phyloP scores from a whole-genome alignment of 768 basidiomycete genomes.

The Tylopilus intermedius region DNA sequence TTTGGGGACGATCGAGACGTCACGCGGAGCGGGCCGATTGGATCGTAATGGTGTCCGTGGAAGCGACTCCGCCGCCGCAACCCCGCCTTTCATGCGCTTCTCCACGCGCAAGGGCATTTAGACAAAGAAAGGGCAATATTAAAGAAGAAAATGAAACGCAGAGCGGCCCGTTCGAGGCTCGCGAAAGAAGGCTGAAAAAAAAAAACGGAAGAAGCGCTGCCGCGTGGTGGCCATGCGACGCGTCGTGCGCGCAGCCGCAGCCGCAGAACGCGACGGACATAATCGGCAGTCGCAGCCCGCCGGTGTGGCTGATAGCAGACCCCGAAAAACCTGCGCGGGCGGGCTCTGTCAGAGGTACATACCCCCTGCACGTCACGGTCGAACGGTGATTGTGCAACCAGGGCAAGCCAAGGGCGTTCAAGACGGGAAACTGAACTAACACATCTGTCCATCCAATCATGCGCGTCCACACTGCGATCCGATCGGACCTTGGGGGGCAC shows the following conservation, averaged over 20 bases:
- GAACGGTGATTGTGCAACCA: not conserved
- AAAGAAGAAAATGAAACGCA: not conserved
- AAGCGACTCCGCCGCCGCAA: not conserved
- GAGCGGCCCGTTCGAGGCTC: not conserved
- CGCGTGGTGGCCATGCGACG: constrained; percentile 12
- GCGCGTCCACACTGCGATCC: not conserved
- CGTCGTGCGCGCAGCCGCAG: not conserved
- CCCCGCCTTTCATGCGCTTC: no score
- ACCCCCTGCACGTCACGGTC: not conserved
- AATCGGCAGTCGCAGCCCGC: not conserved
- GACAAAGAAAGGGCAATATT: not conserved
- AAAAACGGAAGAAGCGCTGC: not conserved
- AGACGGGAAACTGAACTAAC: not conserved
- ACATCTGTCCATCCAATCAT: not conserved
- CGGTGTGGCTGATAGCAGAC: not conserved
- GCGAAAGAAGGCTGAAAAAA: not conserved
- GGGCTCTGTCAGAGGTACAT: no score
- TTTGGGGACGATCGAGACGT: not conserved
- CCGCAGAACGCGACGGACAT: not conserved
- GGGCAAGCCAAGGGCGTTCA: not conserved
- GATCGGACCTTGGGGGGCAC: constrained; percentile 5
- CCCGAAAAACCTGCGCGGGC: not conserved
- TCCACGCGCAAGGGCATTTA: not conserved
- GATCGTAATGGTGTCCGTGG: not conserved
- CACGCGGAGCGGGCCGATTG: not conserved